These are phyloP conservation scores for Botrytis paeoniae DNA, from an alignment of 2,329 filamentous ascomycete genomes.

Conservation along the genomic window DNA sequence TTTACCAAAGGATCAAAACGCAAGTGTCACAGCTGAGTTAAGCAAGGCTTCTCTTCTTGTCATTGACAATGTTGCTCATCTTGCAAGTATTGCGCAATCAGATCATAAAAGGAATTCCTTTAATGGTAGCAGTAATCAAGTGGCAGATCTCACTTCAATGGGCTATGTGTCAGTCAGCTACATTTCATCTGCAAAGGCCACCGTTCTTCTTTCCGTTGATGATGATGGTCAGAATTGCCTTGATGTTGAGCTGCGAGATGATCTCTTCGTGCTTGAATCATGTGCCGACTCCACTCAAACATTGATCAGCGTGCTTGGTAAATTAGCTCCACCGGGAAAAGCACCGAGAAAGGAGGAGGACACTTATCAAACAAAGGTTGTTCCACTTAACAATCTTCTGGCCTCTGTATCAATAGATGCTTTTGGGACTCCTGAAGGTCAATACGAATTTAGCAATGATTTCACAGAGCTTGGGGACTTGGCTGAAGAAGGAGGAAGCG, in stretches of 20 bases:
- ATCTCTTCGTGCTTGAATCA: conserved; percentile 86
- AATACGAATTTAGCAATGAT: conserved; percentile 61
- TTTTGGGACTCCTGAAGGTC: conserved; percentile 62
- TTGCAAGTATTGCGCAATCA: conserved; percentile 27
- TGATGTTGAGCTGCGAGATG: conserved; percentile 78
- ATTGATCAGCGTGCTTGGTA: conserved; percentile 73
- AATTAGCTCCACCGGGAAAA: conserved; percentile 76
- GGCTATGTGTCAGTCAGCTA: conserved; percentile 87
- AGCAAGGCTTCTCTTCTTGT: conserved; percentile 80
- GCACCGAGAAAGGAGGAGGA: conserved; percentile 70
- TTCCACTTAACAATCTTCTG: conserved; percentile 83
- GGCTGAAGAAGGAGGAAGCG: conserved; percentile 42
- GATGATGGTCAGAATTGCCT: conserved; percentile 62
- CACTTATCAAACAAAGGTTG: conserved; percentile 83
- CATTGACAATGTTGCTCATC: conserved; percentile 66
- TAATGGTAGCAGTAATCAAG: conserved; percentile 43
- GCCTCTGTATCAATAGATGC: conserved; percentile 87
- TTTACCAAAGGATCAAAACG: conserved; percentile 62
- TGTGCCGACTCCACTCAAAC: conserved; percentile 98
- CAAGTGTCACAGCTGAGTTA: conserved; percentile 64
- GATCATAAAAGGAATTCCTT: conserved; percentile 34
- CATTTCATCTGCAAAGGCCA: conserved; percentile 75
- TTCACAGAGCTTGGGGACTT: conserved; percentile 52
- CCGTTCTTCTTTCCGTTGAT: conserved; percentile 56
- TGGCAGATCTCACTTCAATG: conserved; percentile 55